Evolutionary conservation across 345 rosid genomes (phyloP).

Genomic region (Lepidium didymum): DNA sequence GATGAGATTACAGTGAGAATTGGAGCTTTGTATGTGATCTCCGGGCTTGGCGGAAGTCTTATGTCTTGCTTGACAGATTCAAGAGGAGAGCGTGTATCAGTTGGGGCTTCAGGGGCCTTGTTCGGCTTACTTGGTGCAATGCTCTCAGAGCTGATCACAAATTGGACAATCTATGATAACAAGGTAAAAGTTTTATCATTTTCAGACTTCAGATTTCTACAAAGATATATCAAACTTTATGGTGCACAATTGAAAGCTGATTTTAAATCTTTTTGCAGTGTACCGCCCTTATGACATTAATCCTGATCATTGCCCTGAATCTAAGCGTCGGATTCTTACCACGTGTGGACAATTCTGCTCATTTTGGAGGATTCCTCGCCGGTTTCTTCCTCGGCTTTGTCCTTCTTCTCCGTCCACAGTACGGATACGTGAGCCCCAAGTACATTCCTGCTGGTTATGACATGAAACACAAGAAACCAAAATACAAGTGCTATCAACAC

Average conservation of each 20-base stretch:
- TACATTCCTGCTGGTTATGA: slow-evolving; percentile 63
- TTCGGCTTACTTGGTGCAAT: slow-evolving; percentile 96
- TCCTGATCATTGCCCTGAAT: slow-evolving; percentile 59
- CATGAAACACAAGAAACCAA: slow-evolving; percentile 48
- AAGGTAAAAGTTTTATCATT: slow-evolving; percentile 42
- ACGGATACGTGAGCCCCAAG: slow-evolving; percentile 58
- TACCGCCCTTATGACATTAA: slow-evolving; percentile 54
- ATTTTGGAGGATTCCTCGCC: slow-evolving; percentile 74
- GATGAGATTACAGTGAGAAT: slow-evolving; percentile 55
- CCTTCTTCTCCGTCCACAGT: slow-evolving; percentile 82
- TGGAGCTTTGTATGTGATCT: slow-evolving; percentile 54
- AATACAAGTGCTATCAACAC: slow-evolving; percentile 63
- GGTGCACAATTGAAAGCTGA: background rate
- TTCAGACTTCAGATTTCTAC: background rate
- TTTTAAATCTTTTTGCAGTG: slow-evolving; percentile 39
- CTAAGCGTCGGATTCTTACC: slow-evolving; percentile 73
- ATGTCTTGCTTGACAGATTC: slow-evolving; percentile 44
- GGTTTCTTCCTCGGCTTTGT: slow-evolving; percentile 84
- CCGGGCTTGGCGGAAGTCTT: slow-evolving; percentile 88
- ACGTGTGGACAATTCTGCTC: slow-evolving; percentile 87
- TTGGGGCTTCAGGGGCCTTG: slow-evolving; percentile 93
- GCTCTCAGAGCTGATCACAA: slow-evolving; percentile 89
- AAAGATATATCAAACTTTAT: background rate
- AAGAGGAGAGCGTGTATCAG: slow-evolving; percentile 41
- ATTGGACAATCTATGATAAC: slow-evolving; percentile 82